Conservation (phyloP, 805 yeast species). For the Nadsonia fulvescens region DNA sequence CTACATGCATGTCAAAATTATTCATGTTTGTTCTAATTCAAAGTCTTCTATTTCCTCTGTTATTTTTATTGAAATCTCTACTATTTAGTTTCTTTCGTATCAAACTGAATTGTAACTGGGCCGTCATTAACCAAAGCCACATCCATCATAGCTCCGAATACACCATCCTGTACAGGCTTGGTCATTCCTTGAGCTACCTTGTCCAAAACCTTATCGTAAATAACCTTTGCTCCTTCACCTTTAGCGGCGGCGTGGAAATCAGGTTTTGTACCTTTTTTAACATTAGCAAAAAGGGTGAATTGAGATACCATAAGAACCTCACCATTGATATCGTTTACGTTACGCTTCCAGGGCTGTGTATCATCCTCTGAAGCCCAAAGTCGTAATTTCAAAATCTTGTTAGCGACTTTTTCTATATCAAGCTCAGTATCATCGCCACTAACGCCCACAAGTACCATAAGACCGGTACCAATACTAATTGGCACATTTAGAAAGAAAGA, state of each 20-base stretch:
- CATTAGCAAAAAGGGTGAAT: slow-evolving; percentile 72
- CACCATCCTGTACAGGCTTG: slow-evolving; percentile 67
- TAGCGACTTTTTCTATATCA: slow-evolving; percentile 52
- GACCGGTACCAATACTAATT: slow-evolving; percentile 47
- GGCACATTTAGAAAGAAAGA: too few species aligned
- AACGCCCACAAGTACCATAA: slow-evolving; percentile 72
- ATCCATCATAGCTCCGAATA: slow-evolving; percentile 96
- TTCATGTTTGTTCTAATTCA: neutral
- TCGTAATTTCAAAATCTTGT: slow-evolving; percentile 45
- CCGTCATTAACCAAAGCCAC: slow-evolving; percentile 81
- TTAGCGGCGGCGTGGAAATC: slow-evolving; percentile 87
- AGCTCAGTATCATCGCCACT: slow-evolving; percentile 57
- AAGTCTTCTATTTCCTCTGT: slow-evolving; percentile 1
- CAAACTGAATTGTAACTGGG: slow-evolving; percentile 75
- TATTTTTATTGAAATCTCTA: too few species aligned
- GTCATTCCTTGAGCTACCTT: slow-evolving; percentile 14
- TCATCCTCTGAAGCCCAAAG: slow-evolving; percentile 56
- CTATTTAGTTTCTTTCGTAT: slow-evolving; percentile 26
- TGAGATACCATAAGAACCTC: slow-evolving; percentile 75
- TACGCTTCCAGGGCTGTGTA: slow-evolving; percentile 64
- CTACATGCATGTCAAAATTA: neutral
- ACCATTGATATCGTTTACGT: slow-evolving; percentile 45
- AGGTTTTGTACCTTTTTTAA: slow-evolving; percentile 86
- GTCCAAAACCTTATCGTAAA: slow-evolving; percentile 30
- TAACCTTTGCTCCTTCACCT: slow-evolving; percentile 36